Evolutionary conservation across 768 basidiomycete species (phyloP), one percentile per base, ranked within the genome.

Genomic region (Collybiopsis confluens): DNA sequence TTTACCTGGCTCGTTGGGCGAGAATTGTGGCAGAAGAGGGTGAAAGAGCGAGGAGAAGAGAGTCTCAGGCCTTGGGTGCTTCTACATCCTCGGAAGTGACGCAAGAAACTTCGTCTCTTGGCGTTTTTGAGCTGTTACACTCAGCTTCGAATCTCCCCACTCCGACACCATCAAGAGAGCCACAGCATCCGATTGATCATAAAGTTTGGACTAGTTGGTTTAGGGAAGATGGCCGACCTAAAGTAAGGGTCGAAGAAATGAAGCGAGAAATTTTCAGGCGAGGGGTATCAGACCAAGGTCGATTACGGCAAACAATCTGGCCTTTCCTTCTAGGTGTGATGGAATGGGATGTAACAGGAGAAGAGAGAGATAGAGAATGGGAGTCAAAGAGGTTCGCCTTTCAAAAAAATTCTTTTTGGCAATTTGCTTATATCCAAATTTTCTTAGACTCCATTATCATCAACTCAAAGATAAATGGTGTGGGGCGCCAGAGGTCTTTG

Each of bases 11-110:
- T 9, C 78, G 92, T 28, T 99, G 97, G 97, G 97, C 97, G 3
- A 79, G 95, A 46, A 89, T 93, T 55, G 97, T 98, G 1, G 97
- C 97, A 1, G 97, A 99, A 68, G 97, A 98, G 66, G 97, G 97
- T 16, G 97, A 99, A 67, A 79, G 92, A 15, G 85, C 93, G 4
- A 78, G 97, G 40, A 72, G 85, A 58, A 79, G 81, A 41, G 97
- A 99, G 67, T 83, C 88, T 0, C 86, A 88, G 64, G 74, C 79
- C 0, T 61, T 90, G 11, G 82, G 83, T 3, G 70, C 83, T 2
- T 73, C 79, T 5, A 74, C 73, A 2, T 70, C 77, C 3, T 61
- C 73, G 11, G 74, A 74, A 56, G 65, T 74, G 33, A 77, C 66
- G 16, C 84, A 85, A 63, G 90, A 86, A 68, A 77, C 74, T 3